Conservation (phyloP, 108 stramenopile species). For the Pelagomonas calceolata region DNA sequence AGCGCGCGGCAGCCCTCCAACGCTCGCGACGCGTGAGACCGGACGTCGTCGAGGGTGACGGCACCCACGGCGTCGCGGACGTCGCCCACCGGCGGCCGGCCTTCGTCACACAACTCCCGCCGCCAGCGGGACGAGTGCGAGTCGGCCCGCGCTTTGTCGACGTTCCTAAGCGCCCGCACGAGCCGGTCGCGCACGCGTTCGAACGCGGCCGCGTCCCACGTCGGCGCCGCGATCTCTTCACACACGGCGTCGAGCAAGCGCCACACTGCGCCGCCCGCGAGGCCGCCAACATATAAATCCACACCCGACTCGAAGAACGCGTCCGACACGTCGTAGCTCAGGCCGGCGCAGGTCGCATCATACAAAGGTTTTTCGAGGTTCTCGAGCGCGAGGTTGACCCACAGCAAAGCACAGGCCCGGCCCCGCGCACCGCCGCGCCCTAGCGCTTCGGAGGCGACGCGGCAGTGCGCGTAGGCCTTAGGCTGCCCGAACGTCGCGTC, state of each 20-base stretch:
- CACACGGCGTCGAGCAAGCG: conserved; percentile 11
- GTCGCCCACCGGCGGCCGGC: conserved; percentile 7
- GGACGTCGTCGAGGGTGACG: conserved; percentile 4
- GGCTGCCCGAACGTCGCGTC: neutral
- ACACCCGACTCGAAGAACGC: neutral
- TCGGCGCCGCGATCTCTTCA: neutral
- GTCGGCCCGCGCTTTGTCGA: conserved; percentile 6
- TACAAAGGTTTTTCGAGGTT: conserved; percentile 23
- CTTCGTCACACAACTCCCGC: neutral
- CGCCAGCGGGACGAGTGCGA: neutral
- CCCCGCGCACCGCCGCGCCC: too few relatives aligned
- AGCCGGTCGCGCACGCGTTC: conserved; percentile 18
- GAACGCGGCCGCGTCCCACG: neutral
- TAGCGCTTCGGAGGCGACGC: neutral
- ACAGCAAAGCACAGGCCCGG: neutral
- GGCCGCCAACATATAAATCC: neutral
- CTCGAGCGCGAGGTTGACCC: conserved; percentile 17
- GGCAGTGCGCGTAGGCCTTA: neutral
- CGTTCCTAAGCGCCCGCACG: neutral
- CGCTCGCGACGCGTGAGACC: neutral
- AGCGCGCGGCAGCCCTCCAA: neutral
- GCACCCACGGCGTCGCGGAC: neutral
- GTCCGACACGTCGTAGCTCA: conserved; percentile 15
- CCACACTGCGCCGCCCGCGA: neutral
- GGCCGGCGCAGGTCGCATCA: conserved; percentile 15